These are phyloP conservation scores for Malassezia obtusa DNA, from an alignment of 1,284 basidiomycete genomes.

Conservation along the genomic window DNA sequence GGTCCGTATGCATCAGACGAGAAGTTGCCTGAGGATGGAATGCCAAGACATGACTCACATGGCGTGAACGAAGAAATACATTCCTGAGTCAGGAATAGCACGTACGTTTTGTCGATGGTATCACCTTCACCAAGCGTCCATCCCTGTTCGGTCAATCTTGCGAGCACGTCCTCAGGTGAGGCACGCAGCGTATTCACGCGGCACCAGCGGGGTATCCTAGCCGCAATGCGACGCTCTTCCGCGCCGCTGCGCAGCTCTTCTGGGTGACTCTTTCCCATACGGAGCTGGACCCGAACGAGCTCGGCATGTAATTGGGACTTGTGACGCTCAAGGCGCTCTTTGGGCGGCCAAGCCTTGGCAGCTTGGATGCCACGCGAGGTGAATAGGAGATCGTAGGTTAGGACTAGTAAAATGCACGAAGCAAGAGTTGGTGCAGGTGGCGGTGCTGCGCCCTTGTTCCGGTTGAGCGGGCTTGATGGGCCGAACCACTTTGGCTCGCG, in stretches of 20 bases:
- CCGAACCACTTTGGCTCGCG: conserved; percentile 24
- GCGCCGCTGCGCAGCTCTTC: conserved; percentile 35
- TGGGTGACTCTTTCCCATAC: conserved; percentile 21
- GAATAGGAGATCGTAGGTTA: conserved; percentile 39
- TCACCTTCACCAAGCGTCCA: conserved; percentile 21
- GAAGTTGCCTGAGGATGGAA: conserved; percentile 56
- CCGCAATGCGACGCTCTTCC: conserved; percentile 17
- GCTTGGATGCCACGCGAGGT: conserved; percentile 33
- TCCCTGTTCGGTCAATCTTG: conserved; percentile 53
- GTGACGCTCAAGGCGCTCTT: conserved; percentile 54
- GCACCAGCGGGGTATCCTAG: conserved; percentile 38
- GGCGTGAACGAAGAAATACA: conserved; percentile 49
- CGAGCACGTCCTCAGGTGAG: conserved; percentile 52
- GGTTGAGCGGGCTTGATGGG: neutral
- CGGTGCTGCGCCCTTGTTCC: neutral
- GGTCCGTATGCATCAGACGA: conserved; percentile 22
- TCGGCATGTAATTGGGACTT: conserved; percentile 78
- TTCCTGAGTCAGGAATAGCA: conserved; percentile 32
- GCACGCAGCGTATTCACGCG: conserved; percentile 30
- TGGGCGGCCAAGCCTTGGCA: conserved; percentile 34
- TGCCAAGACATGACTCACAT: conserved; percentile 68
- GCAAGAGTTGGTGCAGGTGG: neutral
- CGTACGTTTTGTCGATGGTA: conserved; percentile 26
- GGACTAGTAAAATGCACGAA: conserved; percentile 29
- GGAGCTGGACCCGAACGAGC: conserved; percentile 69